Base-by-base conservation (phyloP, 78 protist species). In the Ministeria vibrans region DNA sequence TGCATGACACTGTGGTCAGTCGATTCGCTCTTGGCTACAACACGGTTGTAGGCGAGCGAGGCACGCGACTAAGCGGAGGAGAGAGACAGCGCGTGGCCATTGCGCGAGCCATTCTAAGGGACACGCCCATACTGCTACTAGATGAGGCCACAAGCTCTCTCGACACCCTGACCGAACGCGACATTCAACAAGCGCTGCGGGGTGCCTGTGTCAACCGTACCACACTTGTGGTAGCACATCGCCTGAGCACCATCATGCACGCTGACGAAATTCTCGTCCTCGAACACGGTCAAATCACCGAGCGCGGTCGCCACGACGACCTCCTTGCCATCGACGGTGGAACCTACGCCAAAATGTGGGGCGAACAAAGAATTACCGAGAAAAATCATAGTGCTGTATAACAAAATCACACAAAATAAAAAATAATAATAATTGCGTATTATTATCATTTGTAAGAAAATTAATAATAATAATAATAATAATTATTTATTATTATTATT, bases 1-100 rank as follows among this genome's bases (percentile, higher is more conserved):
- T 94, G 42, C 90, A 90, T 76, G 90, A 83, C n/a, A 69, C 62
- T n/a, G n/a, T n/a, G 7, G 85, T 94, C 45, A 2, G 53, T 45
- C 44, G 72, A 38, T 80, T 90, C 81, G 83, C 90, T 5, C 90
- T 88, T 13, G 91, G 91, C 32, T 82, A 92, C 79, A 77, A 93
- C 36, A 92, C 93, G n/a, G 70, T 75, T 38, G 92, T 92, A n/a
- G 96, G 96, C 44, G 97, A 92, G 89, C 87, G 95, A 2, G 97
- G 97, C 59, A 89, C 87, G 36, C 81, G 86, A 73, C 86, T 97
- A 63, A 77, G 89, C 38, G 83, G 91, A 7, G 95, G 97, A 18
- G 92, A 91, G 83, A 83, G 87, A 38, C 95, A 91, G 77, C 88
- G 98, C 34, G 88, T 96, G 38, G 94, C 96, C 71, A 92, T 90